Evolutionary conservation across 176 grass and related monocot species (phyloP).

Genomic region (Musa troglodytarum): DNA sequence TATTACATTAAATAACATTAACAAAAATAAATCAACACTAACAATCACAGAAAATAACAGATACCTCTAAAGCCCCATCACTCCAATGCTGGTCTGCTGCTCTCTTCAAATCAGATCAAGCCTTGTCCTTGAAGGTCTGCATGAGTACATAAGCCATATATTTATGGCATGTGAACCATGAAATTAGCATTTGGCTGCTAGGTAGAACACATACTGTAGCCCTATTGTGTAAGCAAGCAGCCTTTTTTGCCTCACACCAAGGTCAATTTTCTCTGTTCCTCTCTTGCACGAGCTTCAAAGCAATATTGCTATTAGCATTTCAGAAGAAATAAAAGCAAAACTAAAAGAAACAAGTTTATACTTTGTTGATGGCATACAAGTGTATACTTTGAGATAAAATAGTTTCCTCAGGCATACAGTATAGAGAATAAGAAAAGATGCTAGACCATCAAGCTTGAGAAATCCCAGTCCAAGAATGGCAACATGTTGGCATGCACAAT

Average conservation of each 20-base stretch:
- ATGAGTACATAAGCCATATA: slow-evolving; percentile 15
- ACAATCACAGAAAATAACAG: not conserved
- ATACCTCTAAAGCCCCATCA: slow-evolving; percentile 88
- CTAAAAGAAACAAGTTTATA: slow-evolving; percentile 9
- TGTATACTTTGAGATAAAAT: not conserved
- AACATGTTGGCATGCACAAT: slow-evolving; percentile 80
- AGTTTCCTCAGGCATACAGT: not conserved
- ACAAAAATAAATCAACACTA: not conserved
- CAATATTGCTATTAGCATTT: slow-evolving; percentile 21
- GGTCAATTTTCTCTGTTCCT: slow-evolving; percentile 64
- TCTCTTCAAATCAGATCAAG: slow-evolving; percentile 81
- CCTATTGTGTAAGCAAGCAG: slow-evolving; percentile 54
- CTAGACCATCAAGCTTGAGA: slow-evolving; percentile 86
- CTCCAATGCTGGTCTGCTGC: slow-evolving; percentile 91
- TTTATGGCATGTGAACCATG: not conserved
- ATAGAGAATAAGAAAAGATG: not conserved
- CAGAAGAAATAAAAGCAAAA: slow-evolving; percentile 24
- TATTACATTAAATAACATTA: not conserved
- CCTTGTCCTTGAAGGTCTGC: slow-evolving; percentile 69
- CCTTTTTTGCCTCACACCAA: slow-evolving; percentile 74
- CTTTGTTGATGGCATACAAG: not conserved
- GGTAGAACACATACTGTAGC: slow-evolving; percentile 54
- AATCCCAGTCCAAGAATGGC: slow-evolving; percentile 70
- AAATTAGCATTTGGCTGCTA: slow-evolving; percentile 10
- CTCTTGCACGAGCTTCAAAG: slow-evolving; percentile 70